Evolutionary conservation across 495 filamentous ascomycete species (phyloP).

Genomic region (Extremus antarcticus): DNA sequence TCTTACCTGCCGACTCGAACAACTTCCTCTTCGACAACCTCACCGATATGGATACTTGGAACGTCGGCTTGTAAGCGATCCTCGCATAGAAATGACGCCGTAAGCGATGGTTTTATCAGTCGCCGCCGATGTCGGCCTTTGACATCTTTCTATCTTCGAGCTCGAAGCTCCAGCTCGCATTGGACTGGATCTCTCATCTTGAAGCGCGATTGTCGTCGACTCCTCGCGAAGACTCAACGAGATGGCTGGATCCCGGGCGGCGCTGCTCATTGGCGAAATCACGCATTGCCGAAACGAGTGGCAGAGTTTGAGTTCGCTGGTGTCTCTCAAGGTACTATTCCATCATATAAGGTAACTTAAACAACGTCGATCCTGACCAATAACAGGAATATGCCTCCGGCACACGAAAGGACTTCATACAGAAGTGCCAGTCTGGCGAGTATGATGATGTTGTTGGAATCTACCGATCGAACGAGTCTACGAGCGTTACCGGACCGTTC

Average conservation of each 20-base stretch:
- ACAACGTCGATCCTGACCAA: not conserved
- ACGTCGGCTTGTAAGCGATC: constrained; percentile 5
- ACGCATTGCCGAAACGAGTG: constrained; percentile 27
- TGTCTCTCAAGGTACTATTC: constrained; percentile 17
- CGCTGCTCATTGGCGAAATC: constrained; percentile 27
- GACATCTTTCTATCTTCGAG: not conserved
- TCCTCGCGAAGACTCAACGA: no score
- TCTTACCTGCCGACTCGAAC: constrained; percentile 17
- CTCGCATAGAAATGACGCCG: not conserved
- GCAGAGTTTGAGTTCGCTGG: constrained; percentile 20
- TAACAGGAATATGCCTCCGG: constrained; percentile 24
- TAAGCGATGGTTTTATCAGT: not conserved
- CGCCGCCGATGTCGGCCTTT: not conserved
- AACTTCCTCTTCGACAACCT: constrained; percentile 16
- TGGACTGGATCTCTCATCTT: no score
- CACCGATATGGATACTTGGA: constrained; percentile 12
- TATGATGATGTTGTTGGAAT: constrained; percentile 27
- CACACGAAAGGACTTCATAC: constrained; percentile 25
- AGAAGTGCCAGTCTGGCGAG: constrained; percentile 23
- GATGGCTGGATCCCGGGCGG: constrained; percentile 14
- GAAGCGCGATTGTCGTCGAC: no score
- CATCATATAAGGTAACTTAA: not conserved
- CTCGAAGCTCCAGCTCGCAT: not conserved
- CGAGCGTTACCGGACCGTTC: constrained; percentile 27
- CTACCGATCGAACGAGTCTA: constrained; percentile 31